Conservation (phyloP, 345 rosid genomes). For the Eucalyptus marginata region DNA sequence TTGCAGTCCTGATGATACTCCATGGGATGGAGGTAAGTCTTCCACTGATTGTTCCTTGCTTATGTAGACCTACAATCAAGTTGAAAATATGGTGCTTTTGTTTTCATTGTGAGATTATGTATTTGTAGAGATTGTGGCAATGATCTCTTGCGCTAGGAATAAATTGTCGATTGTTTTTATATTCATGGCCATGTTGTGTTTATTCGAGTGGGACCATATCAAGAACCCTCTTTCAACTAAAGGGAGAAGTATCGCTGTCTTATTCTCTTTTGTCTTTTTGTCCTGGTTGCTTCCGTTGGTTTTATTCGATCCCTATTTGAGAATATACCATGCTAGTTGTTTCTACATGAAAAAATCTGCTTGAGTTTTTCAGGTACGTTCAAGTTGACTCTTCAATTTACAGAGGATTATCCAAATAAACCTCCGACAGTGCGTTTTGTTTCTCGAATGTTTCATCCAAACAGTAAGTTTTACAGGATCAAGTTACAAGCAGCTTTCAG, state of each 20-base stretch:
- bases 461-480: conserved; percentile 16
- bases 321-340: not conserved
- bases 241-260: not conserved
- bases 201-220: not conserved
- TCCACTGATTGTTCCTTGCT: not conserved
- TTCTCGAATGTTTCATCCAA: conserved; percentile 53
- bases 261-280: not conserved
- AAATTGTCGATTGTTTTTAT: not conserved
- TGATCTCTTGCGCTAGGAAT: not conserved
- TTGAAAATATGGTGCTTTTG: not conserved
- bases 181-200: not conserved
- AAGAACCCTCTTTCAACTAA: not conserved
- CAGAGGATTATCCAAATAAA: conserved; percentile 54
- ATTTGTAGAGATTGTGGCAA: not conserved
- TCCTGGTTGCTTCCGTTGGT: not conserved
- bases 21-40: conserved; percentile 82
- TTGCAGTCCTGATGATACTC: conserved; percentile 72
- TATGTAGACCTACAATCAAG: not conserved
- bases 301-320: not conserved
- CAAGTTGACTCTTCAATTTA: conserved; percentile 45
- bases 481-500: not conserved
- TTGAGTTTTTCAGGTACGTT: conserved; percentile 29
- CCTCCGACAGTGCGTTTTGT: conserved; percentile 51
- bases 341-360: not conserved
- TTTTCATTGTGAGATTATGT: not conserved